Conservation (phyloP, 2,329 filamentous ascomycete genomes). For the Aspergillus fischeri region DNA sequence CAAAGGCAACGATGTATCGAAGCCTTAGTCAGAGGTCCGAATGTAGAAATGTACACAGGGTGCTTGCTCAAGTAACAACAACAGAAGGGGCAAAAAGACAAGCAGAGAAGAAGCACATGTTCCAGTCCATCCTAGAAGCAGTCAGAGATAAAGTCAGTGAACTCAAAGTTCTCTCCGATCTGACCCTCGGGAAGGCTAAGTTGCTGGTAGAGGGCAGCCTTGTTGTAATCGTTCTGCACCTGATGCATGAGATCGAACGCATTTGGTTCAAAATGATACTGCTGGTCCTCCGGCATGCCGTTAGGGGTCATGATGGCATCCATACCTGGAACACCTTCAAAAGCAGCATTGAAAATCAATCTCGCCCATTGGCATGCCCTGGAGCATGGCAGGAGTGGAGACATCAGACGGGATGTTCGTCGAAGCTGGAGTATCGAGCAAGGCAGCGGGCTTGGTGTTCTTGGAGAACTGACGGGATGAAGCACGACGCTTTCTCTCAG, state of each 20-base stretch:
- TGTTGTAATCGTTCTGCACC: constrained; percentile 9
- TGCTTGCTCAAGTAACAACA: not conserved
- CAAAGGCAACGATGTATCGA: not conserved
- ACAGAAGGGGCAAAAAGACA: not conserved
- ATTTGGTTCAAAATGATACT: constrained; percentile 11
- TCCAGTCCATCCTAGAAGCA: constrained; percentile 8
- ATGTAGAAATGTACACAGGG: not conserved
- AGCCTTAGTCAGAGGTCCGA: not conserved
- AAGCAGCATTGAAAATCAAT: not conserved
- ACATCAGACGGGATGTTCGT: constrained; percentile 1
- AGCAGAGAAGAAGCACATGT: not conserved
- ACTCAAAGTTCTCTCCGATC: constrained; percentile 15
- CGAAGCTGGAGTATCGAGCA: constrained; percentile 3
- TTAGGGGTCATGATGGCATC: not conserved
- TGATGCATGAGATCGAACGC: constrained; percentile 18
- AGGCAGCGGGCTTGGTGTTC: not conserved
- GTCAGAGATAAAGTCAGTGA: constrained; percentile 17
- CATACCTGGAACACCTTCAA: not conserved
- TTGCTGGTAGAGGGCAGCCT: constrained; percentile 4
- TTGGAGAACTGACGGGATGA: constrained; percentile 26
- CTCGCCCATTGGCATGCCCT: constrained; percentile 1
- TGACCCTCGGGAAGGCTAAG: constrained; percentile 4
- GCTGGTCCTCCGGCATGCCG: constrained; percentile 1
- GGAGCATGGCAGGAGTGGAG: constrained; percentile 8
- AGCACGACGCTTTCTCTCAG: constrained; percentile 44